Conservation (phyloP, 345 rosid species). For the Aquilaria sinensis region DNA sequence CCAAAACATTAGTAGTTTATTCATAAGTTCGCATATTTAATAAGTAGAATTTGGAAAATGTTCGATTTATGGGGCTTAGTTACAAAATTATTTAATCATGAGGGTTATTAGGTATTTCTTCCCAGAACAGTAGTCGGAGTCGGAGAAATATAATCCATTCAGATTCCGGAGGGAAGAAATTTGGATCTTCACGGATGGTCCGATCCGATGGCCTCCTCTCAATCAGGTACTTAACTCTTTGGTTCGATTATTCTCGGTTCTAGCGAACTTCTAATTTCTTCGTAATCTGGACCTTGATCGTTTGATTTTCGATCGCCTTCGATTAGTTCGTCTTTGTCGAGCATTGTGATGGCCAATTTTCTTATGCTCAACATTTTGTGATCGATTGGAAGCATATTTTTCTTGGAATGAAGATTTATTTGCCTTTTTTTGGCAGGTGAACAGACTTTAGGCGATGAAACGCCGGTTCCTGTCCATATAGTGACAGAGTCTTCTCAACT, state of each 20-base stretch:
- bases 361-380: neutral
- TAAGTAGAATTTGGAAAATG: too few relatives aligned
- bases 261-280: neutral
- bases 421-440: constrained; percentile 30
- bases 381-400: neutral
- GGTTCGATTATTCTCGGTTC: too few relatives aligned
- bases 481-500: constrained; percentile 71
- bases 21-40: too few relatives aligned
- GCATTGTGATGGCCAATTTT: neutral
- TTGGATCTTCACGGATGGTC: constrained; percentile 29
- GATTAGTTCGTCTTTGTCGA: neutral
- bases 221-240: constrained; percentile 22
- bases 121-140: too few relatives aligned
- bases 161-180: neutral
- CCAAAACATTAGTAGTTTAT: too few relatives aligned
- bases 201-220: constrained; percentile 52
- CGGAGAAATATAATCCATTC: neutral
- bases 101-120: too few relatives aligned
- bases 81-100: too few relatives aligned
- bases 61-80: too few relatives aligned
- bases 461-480: constrained; percentile 52
- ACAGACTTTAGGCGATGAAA: constrained; percentile 36
- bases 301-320: constrained; percentile 3
- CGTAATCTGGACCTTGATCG: neutral
- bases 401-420: neutral